Base-by-base conservation (phyloP, 352 stramenopile genomes). In the Globisporangium solare region DNA sequence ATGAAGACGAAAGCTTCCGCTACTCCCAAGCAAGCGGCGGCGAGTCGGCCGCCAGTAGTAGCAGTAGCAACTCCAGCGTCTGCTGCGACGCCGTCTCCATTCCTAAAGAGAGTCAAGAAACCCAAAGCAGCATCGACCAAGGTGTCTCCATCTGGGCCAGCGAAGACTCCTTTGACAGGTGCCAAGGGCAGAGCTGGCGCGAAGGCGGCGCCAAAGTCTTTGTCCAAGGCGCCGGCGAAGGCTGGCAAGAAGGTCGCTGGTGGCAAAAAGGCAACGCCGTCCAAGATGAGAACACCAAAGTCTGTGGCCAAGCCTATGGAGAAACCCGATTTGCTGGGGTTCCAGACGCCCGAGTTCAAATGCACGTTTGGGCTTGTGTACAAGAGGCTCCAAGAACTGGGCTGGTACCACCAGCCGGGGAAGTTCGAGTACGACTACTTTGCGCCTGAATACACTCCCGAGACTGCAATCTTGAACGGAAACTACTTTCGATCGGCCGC, bases 341-440 rank as follows among this genome's bases (percentile, higher is more conserved):
- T 89, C 51, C 58, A 69, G 12, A 49, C 60, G 6, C 82, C 82
- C 10, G 75, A 87, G 58, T 92, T 92, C 67, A 64, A 67, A 31
- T 83, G 76, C 60, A 79, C 75, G 32, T 89, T 92, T 54, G 82
- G 79, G 21, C 68, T 82, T 24, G 70, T 92, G 49, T 89, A 88
- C 51, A 47, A 73, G 40, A 75, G 67, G 47, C 66, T 92, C 21
- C 70, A 92, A 60, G 57, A 75, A 6, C 60, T 73, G 10, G 82
- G 82, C 17, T 92, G 79, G 79, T 61, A 77, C 52, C 71, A 89
- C 64, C 72, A 62, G 11, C 66, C 54, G 6, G 82, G 82, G 11
- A 55, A 60, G 37, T 92, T 92, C 27, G 82, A 86, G 67, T 92
- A 92, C 63, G 82, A 92, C 58, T 92, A 92, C 71, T 92, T 92